Conservation (phyloP, 2,329 filamentous ascomycete species). For the Cordyceps javanica region DNA sequence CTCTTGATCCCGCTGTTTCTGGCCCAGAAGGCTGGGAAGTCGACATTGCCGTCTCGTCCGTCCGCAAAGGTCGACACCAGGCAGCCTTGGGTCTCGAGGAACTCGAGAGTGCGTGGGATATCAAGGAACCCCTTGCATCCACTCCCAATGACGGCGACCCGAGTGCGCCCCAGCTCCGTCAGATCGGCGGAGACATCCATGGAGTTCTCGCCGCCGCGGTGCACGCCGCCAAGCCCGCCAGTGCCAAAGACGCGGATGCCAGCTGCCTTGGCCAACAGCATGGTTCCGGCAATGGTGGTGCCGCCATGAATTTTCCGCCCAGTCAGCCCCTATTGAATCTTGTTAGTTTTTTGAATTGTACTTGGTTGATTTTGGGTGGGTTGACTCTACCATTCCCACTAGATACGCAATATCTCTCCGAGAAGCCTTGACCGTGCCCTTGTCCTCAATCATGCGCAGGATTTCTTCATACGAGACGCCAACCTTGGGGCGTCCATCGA, state of each 20-base stretch:
- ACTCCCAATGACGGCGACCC: constrained; percentile 80
- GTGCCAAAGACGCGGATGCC: constrained; percentile 93
- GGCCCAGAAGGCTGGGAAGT: constrained; percentile 92
- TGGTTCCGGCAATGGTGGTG: constrained; percentile 89
- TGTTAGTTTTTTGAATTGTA: neutral
- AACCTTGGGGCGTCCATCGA: constrained; percentile 76
- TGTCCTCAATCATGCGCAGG: constrained; percentile 59
- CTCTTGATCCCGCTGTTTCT: constrained; percentile 78
- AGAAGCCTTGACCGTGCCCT: constrained; percentile 75
- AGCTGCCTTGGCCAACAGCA: constrained; percentile 78
- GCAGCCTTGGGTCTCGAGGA: constrained; percentile 65
- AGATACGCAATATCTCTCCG: constrained; percentile 80
- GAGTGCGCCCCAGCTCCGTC: constrained; percentile 84
- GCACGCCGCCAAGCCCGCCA: constrained; percentile 88
- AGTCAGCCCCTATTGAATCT: constrained; percentile 45
- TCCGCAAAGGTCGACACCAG: constrained; percentile 86
- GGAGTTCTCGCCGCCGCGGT: constrained; percentile 76
- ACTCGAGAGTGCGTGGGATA: constrained; percentile 80
- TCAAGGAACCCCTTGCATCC: constrained; percentile 97
- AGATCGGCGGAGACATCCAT: constrained; percentile 96
- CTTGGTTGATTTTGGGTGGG: neutral
- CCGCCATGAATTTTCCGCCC: constrained; percentile 74
- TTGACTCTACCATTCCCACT: constrained; percentile 59
- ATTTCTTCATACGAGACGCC: constrained; percentile 71
- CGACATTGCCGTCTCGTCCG: constrained; percentile 62